phyloP scores from a whole-genome alignment of 768 basidiomycete species.

The Podaxis sp. region DNA sequence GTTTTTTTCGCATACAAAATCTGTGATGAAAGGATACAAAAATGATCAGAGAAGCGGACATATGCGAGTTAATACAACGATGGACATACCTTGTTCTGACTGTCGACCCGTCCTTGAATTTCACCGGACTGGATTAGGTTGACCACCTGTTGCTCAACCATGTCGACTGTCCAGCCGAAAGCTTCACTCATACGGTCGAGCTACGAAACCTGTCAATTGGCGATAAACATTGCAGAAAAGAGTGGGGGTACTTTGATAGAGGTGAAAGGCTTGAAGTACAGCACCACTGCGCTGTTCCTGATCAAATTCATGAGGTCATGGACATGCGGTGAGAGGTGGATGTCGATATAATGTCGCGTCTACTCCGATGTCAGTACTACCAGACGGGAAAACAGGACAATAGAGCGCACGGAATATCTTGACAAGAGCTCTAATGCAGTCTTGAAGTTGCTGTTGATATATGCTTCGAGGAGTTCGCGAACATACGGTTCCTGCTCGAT shows the following conservation, averaged over 20 bases:
- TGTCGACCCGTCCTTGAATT: conserved; percentile 84
- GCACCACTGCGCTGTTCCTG: conserved; percentile 73
- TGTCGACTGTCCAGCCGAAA: conserved; percentile 78
- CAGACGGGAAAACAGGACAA: background rate
- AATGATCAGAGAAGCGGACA: background rate
- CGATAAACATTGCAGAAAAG: too few species aligned
- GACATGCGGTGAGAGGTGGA: conserved; percentile 74
- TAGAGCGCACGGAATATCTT: conserved; percentile 59
- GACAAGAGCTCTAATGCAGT: conserved; percentile 73
- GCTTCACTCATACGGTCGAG: conserved; percentile 83
- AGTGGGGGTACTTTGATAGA: conserved; percentile 47
- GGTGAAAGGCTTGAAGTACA: conserved; percentile 90
- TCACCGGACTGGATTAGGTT: conserved; percentile 72
- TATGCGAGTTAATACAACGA: background rate
- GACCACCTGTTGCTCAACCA: conserved; percentile 75
- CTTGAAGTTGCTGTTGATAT: conserved; percentile 86
- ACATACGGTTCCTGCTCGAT: conserved; percentile 87
- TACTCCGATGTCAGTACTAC: conserved; percentile 26
- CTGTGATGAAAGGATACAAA: conserved; percentile 34
- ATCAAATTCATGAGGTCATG: conserved; percentile 64
- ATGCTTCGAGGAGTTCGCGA: conserved; percentile 83
- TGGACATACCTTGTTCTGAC: conserved; percentile 74
- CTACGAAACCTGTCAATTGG: conserved; percentile 19
- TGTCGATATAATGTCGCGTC: conserved; percentile 78
- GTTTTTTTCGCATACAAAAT: conserved; percentile 79